Evolutionary conservation across 2,329 filamentous ascomycete genomes (phyloP), one percentile per base, ranked within the genome.

Genomic region (Biscogniauxia sp.): DNA sequence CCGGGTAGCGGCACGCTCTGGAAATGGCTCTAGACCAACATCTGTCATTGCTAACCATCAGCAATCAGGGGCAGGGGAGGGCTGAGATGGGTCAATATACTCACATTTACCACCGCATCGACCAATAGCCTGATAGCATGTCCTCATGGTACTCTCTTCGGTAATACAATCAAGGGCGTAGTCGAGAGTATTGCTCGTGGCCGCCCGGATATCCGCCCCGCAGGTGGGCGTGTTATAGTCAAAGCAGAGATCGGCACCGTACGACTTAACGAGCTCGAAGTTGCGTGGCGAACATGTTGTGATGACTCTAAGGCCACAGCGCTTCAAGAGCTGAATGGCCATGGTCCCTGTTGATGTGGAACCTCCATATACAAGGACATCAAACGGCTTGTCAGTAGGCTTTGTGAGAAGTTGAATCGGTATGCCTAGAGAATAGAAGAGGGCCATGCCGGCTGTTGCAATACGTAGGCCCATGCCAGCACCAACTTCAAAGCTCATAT

Each of bases 361-460:
- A 1, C 80, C 82, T 1, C 80, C 81, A 53, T 75, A 76, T 3
- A 84, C 76, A 1, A 84, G 68, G 0, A 84, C 71, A 51, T 63
- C 60, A 20, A 60, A 55, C n/a, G 61, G 20, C 26, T 64, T 59
- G 0, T 62, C 49, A 23, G 66, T 57, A 17, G 68, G 55, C 2
- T 61, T 58, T 52, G 62, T 64, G 13, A 66, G 63, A 13, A 66
- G 63, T 15, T 66, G 61, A 17, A 58, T 60, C 5, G 71, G 68
- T n/a, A 77, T 58, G 19, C 68, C 64, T 19, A 76, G 57, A 19
- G 59, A 61, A 56, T 68, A 65, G 61, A 68, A 76, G 5, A 76
- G 63, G 6, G 69, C 72, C 67, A 74, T 65, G 25, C 68, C 70
- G 13, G 68, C 64, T 2, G 72, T 74, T 6, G 64, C 64, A 56